Conservation (phyloP, 768 basidiomycete species). For the Mycena filopes region DNA sequence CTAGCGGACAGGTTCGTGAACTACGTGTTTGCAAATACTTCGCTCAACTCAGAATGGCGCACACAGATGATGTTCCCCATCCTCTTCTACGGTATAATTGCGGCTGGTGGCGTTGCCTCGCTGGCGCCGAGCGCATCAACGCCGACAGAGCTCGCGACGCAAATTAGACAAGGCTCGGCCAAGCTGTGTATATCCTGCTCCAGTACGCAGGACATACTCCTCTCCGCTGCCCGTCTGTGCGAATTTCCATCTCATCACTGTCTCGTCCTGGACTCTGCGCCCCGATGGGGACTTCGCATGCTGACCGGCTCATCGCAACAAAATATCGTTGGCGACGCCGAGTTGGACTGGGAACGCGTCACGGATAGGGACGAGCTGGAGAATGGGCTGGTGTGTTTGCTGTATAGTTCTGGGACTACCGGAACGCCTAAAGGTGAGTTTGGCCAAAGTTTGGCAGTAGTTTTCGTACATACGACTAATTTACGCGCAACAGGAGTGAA, state of each 20-base stretch:
- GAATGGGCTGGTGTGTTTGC: constrained; percentile 18
- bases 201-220: not conserved
- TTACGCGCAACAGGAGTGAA: constrained; percentile 8
- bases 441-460: not conserved
- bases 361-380: constrained; percentile 17
- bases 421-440: constrained; percentile 23
- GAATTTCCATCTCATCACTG: constrained; percentile 18
- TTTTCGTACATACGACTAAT: no score
- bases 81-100: constrained; percentile 21
- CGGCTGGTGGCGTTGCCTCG: constrained; percentile 19
- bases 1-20: constrained; percentile 10
- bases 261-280: constrained; percentile 14
- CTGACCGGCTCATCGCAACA: constrained; percentile 2
- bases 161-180: constrained; percentile 17
- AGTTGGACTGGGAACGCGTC: constrained; percentile 22
- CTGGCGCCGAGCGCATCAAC: constrained; percentile 18
- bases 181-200: constrained; percentile 27
- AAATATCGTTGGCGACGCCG: constrained; percentile 17
- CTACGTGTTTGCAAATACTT: no score
- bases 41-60: no score
- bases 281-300: constrained; percentile 7
- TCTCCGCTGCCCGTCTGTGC: constrained; percentile 12
- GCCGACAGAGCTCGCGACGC: constrained; percentile 14
- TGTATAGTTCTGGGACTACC: constrained; percentile 25
- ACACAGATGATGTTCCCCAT: constrained; percentile 11